phyloP scores from a whole-genome alignment of 371 early-diverging fungal genomes.

The Mucor plumbeus region DNA sequence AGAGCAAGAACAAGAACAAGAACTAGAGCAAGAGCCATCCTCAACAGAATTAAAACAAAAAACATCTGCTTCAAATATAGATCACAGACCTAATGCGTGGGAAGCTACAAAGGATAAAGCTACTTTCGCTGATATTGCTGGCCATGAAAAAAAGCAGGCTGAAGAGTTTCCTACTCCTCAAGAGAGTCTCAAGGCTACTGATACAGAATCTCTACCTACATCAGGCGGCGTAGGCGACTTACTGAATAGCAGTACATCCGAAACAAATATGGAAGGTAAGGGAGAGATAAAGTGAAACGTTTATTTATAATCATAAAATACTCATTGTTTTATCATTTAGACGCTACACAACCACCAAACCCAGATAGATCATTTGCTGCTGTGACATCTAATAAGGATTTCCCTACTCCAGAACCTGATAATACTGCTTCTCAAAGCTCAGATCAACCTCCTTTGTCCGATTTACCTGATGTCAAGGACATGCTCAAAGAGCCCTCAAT shows the following conservation, averaged over 20 bases:
- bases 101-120: constrained; percentile 21
- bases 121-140: constrained; percentile 35
- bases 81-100: constrained; percentile 27
- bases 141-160: constrained; percentile 26
- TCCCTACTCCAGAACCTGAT: constrained; percentile 34
- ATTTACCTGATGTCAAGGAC: constrained; percentile 50
- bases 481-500: constrained; percentile 44
- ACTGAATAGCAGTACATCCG: constrained; percentile 5
- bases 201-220: constrained; percentile 18
- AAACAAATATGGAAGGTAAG: constrained; percentile 9
- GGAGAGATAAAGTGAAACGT: neutral
- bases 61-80: neutral
- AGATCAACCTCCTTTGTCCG: constrained; percentile 27
- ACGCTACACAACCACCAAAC: constrained; percentile 40
- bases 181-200: constrained; percentile 15
- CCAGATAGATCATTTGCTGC: constrained; percentile 49
- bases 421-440: constrained; percentile 2
- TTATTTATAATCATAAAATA: neutral
- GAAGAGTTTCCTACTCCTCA: constrained; percentile 47
- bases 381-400: constrained; percentile 44
- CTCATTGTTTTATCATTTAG: constrained; percentile 10
- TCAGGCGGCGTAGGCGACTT: constrained; percentile 44
- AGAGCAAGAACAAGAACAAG: neutral
- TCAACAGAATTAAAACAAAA: neutral
- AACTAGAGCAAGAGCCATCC: neutral